Evolutionary conservation across 495 filamentous ascomycete species (phyloP).

Genomic region (Terfezia claveryi): DNA sequence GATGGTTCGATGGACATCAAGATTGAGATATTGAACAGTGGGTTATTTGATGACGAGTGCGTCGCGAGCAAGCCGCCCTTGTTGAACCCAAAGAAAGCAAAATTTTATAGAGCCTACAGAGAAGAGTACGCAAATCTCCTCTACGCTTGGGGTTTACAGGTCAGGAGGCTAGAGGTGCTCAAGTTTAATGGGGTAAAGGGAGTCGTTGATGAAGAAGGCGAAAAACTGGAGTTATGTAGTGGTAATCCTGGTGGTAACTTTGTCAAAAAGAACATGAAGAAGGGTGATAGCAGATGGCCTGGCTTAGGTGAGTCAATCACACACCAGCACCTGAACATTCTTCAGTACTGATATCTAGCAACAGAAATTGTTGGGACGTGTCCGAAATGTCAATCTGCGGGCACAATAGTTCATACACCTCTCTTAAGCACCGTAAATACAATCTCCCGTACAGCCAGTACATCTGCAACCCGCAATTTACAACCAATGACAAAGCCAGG

Average conservation of each 20-base stretch:
- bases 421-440: constrained; percentile 7
- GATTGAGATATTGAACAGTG: constrained; percentile 50
- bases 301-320: constrained; percentile 6
- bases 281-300: constrained; percentile 9
- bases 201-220: constrained; percentile 17
- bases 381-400: constrained; percentile 22
- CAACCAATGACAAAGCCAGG: no score
- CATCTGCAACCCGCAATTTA: no score
- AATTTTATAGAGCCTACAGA: constrained; percentile 48
- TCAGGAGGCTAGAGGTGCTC: constrained; percentile 55
- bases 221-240: constrained; percentile 2
- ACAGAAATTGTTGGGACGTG: constrained; percentile 21
- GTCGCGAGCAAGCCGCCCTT: constrained; percentile 38
- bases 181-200: constrained; percentile 49
- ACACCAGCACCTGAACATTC: constrained; percentile 6
- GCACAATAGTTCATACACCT: constrained; percentile 24
- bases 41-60: constrained; percentile 58
- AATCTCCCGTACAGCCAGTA: no score
- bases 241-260: constrained; percentile 13
- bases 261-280: constrained; percentile 18
- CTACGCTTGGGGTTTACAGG: constrained; percentile 56
- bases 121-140: constrained; percentile 63
- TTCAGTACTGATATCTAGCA: background rate
- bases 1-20: constrained; percentile 30
- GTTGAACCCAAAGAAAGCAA: constrained; percentile 38